Conservation (phyloP, 2,329 filamentous ascomycete genomes). For the Gaeumannomyces tritici region DNA sequence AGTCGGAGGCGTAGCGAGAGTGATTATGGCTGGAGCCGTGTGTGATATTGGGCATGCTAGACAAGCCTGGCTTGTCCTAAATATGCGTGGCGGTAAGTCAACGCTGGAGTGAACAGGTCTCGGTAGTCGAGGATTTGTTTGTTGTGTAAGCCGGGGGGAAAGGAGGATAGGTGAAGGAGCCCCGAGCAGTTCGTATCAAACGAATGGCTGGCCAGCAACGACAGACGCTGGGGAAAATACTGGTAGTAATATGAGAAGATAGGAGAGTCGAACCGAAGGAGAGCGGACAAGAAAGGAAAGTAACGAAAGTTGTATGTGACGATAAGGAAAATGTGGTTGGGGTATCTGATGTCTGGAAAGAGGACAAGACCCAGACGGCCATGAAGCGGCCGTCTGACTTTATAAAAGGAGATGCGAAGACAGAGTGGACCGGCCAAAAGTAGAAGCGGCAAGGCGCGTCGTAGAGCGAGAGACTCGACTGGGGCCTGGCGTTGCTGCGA, state of each 20-base stretch:
- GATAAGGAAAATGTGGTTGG: conserved; percentile 9
- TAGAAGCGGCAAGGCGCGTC: conserved; percentile 6
- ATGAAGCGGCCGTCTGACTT: conserved; percentile 19
- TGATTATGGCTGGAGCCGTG: conserved; percentile 13
- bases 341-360: not conserved
- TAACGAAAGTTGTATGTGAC: conserved; percentile 4
- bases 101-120: not conserved
- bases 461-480: not conserved
- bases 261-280: conserved; percentile 17
- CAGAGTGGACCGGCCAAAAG: conserved; percentile 11
- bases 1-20: not conserved
- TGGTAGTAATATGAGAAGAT: conserved; percentile 11
- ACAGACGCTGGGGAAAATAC: conserved; percentile 4
- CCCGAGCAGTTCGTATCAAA: conserved; percentile 28
- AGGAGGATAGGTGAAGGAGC: not conserved
- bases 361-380: conserved; percentile 28
- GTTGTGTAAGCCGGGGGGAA: not conserved
- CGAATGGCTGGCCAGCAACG: conserved; percentile 22
- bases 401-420: conserved; percentile 22
- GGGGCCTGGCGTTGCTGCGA: not conserved
- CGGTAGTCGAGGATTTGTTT: not conserved
- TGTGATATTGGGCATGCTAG: conserved; percentile 19
- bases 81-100: not conserved
- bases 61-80: not conserved
- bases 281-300: conserved; percentile 13